Evolutionary conservation across 2,329 filamentous ascomycete genomes (phyloP).

Genomic region (Colletotrichum sp.): DNA sequence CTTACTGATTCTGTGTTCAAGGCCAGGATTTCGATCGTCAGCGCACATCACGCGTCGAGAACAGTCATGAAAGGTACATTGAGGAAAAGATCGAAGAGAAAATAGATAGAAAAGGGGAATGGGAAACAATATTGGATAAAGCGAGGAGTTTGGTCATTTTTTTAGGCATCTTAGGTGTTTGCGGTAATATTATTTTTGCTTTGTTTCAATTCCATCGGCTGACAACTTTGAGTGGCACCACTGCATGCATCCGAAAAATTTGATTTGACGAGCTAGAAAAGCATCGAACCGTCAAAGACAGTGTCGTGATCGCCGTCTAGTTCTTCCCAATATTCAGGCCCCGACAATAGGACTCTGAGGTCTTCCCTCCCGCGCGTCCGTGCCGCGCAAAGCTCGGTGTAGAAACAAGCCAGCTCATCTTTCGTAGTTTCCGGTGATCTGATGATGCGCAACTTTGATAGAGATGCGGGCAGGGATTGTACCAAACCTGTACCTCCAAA

Average conservation of each 20-base stretch:
- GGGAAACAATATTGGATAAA: neutral
- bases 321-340: neutral
- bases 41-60: neutral
- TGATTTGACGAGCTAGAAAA: neutral
- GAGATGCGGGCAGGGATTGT: neutral
- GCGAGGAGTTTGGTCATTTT: neutral
- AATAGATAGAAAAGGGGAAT: neutral
- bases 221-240: neutral
- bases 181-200: neutral
- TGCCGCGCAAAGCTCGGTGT: neutral
- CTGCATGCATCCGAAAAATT: neutral
- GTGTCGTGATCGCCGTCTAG: neutral
- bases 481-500: neutral
- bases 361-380: neutral
- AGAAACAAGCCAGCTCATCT: neutral
- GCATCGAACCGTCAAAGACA: neutral
- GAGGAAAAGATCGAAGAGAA: neutral
- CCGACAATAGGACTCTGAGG: neutral
- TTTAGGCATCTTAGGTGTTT: neutral
- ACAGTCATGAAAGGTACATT: neutral
- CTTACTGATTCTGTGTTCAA: neutral
- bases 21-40: neutral
- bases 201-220: neutral
- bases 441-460: neutral
- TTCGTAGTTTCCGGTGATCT: neutral